A percentile compares a stretch with the other conserved stretches of the same genome.
Conservation (phyloP, 192 early-diverging fungal genomes). For the Radiomyces spectabilis region DNA sequence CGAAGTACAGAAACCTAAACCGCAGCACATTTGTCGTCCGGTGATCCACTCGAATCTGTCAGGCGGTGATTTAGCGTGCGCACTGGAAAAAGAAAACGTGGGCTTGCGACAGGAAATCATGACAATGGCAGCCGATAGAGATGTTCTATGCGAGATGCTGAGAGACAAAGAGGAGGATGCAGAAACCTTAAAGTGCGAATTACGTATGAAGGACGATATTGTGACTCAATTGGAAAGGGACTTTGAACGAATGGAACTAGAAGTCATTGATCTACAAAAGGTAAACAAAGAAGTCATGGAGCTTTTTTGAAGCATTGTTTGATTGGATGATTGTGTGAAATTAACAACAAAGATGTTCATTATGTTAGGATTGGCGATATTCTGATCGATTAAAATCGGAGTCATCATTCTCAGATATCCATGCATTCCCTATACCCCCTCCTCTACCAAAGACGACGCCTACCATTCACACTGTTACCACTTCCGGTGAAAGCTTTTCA, state of each 20-base stretch:
- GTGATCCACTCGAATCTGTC: constrained; percentile 20
- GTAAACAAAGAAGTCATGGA: constrained; percentile 4
- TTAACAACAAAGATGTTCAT: neutral
- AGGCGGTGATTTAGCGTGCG: neutral
- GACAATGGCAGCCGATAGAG: constrained; percentile 9
- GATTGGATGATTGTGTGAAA: neutral
- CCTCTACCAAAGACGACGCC: neutral
- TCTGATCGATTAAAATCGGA: constrained; percentile 4
- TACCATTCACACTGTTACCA: too few relatives aligned
- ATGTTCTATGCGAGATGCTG: constrained; percentile 14
- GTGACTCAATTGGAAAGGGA: constrained; percentile 30
- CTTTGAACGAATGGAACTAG: constrained; percentile 25
- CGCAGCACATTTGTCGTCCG: constrained; percentile 29
- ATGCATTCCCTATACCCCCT: constrained; percentile 9
- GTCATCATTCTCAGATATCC: constrained; percentile 9
- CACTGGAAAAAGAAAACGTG: constrained; percentile 18
- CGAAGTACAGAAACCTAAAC: constrained; percentile 10
- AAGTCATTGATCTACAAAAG: constrained; percentile 21
- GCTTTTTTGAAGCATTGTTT: neutral
- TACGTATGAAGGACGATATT: constrained; percentile 25
- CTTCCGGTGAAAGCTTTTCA: neutral
- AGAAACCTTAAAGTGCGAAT: constrained; percentile 24
- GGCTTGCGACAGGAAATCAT: constrained; percentile 9
- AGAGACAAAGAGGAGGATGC: constrained; percentile 24
- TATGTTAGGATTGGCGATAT: constrained; percentile 1